Conservation (phyloP, 768 basidiomycete species). For the Cubamyces lactineus region DNA sequence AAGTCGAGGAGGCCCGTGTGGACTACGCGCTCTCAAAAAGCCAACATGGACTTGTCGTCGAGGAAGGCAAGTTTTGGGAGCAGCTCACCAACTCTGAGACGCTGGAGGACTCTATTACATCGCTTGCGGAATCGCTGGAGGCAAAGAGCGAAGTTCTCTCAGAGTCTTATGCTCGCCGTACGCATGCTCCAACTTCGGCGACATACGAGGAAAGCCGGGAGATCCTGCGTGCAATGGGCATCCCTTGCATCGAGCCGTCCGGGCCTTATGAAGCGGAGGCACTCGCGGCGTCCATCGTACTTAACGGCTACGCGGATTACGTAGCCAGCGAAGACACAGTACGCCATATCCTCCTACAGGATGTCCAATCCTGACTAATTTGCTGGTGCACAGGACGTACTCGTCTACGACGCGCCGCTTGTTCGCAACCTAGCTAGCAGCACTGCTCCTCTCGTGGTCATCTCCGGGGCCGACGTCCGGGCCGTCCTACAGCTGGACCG, state of each 20-base stretch:
- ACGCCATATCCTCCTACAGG: conserved; percentile 24
- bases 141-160: conserved; percentile 60
- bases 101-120: conserved; percentile 26
- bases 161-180: conserved; percentile 66
- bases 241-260: conserved; percentile 69
- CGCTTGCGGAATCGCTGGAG: conserved; percentile 38
- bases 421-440: conserved; percentile 74
- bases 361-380: conserved; percentile 4
- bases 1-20: conserved; percentile 40
- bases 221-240: conserved; percentile 79
- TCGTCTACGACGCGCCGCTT: conserved; percentile 82
- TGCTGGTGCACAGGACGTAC: conserved; percentile 60
- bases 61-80: conserved; percentile 67
- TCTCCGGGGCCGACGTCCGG: conserved; percentile 69
- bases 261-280: conserved; percentile 86
- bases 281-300: conserved; percentile 75
- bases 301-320: conserved; percentile 78
- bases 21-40: conserved; percentile 62
- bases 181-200: conserved; percentile 57
- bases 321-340: conserved; percentile 93
- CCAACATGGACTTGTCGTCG: conserved; percentile 59
- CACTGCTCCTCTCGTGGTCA: conserved; percentile 58
- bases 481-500: conserved; percentile 57
- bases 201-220: conserved; percentile 75
- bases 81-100: conserved; percentile 36